Conservation (phyloP, 495 filamentous ascomycete species). For the Hypomontagnella monticulosa region DNA sequence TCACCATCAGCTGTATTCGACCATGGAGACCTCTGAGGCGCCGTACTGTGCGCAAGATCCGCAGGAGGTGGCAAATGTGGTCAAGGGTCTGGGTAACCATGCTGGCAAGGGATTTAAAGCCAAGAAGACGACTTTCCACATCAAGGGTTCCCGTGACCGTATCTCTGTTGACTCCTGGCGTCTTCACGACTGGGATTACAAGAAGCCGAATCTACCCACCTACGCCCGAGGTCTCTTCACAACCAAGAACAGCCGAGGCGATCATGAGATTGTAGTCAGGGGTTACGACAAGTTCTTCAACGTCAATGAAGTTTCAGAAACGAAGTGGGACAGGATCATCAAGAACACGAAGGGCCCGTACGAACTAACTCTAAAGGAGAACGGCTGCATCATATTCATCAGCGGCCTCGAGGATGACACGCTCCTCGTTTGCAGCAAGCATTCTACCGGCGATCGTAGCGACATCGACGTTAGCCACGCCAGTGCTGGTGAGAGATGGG, state of each 20-base stretch:
- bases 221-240: constrained; percentile 96
- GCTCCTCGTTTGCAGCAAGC: constrained; percentile 95
- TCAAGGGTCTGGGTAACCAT: constrained; percentile 64
- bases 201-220: constrained; percentile 80
- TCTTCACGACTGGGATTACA: constrained; percentile 95
- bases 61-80: constrained; percentile 66
- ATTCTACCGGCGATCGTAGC: constrained; percentile 82
- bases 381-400: constrained; percentile 98
- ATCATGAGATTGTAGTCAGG: constrained; percentile 79
- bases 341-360: constrained; percentile 85
- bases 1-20: neutral
- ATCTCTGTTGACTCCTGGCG: constrained; percentile 88
- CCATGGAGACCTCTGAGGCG: constrained; percentile 42
- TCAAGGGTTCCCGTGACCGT: constrained; percentile 64
- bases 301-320: constrained; percentile 76
- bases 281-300: constrained; percentile 99
- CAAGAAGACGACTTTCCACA: constrained; percentile 77
- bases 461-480: constrained; percentile 83
- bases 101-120: constrained; percentile 64
- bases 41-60: constrained; percentile 73
- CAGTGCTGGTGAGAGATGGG: constrained; percentile 81
- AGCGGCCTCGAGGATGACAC: constrained; percentile 87
- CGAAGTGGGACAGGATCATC: constrained; percentile 83
- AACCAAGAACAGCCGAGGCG: constrained; percentile 65
- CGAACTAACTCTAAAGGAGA: constrained; percentile 96